Evolutionary conservation across 2,329 filamentous ascomycete species (phyloP).

Genomic region (Scortechinia acanthostroma): DNA sequence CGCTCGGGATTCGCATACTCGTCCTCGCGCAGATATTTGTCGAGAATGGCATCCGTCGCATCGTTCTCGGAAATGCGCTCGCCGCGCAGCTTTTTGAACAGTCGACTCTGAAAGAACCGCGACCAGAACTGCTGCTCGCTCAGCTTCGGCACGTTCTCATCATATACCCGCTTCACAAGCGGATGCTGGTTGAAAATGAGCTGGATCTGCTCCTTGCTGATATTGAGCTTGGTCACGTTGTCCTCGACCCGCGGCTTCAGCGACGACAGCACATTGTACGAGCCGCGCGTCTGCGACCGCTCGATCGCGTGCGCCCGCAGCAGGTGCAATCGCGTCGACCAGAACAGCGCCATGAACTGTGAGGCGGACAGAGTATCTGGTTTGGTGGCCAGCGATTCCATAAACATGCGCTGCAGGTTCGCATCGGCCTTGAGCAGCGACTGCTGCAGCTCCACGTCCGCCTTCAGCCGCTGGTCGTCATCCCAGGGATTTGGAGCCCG

Average conservation of each 20-base stretch:
- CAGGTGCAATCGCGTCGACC: slow-evolving; percentile 62
- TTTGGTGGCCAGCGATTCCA: slow-evolving; percentile 57
- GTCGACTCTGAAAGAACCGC: slow-evolving; percentile 81
- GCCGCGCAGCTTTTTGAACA: slow-evolving; percentile 86
- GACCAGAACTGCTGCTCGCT: slow-evolving; percentile 83
- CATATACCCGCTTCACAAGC: slow-evolving; percentile 61
- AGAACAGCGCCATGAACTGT: slow-evolving; percentile 66
- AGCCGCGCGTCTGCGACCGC: slow-evolving; percentile 54
- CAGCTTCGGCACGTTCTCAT: slow-evolving; percentile 81
- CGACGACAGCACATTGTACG: slow-evolving; percentile 69
- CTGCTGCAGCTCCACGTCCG: slow-evolving; percentile 57
- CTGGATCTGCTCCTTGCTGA: slow-evolving; percentile 67
- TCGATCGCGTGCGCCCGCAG: slow-evolving; percentile 66
- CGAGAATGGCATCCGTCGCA: slow-evolving; percentile 70
- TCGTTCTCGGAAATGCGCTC: slow-evolving; percentile 78
- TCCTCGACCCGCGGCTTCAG: slow-evolving; percentile 61
- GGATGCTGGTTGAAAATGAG: slow-evolving; percentile 69
- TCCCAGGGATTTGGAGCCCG: slow-evolving; percentile 36
- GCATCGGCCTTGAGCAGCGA: slow-evolving; percentile 58
- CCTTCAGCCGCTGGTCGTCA: slow-evolving; percentile 53
- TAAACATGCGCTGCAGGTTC: slow-evolving; percentile 55
- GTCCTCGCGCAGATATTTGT: slow-evolving; percentile 74
- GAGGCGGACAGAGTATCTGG: slow-evolving; percentile 54
- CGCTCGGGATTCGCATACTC: slow-evolving; percentile 46
- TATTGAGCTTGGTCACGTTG: slow-evolving; percentile 53